Evolutionary conservation across 768 basidiomycete genomes (phyloP), one percentile per base, ranked within the genome.

Genomic region (Saitozyma sp.): DNA sequence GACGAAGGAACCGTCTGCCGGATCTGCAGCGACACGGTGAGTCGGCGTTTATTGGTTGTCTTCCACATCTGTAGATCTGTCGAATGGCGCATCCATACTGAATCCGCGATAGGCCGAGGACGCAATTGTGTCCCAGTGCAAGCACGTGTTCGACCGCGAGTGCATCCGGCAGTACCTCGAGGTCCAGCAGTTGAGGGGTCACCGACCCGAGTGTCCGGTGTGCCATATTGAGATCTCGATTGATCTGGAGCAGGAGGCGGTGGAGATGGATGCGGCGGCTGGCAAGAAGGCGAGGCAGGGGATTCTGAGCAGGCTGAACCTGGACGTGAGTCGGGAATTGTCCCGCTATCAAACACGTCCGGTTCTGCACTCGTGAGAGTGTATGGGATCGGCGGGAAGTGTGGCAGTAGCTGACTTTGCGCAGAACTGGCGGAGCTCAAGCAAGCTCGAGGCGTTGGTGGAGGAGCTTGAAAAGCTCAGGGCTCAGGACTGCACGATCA

Each of bases 401-500:
- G 29, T 58, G 41, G 37, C 19, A 48, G 16, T 13, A n/a, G 41
- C 55, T 56, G 61, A 59, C 49, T 10, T 38, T 38, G 38, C 7
- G 2, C 50, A 78, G 74, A 87, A 86, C 51, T 96, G 92, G 92
- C 85, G 92, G 53, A 95, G 92, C 1, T 94, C 91, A n/a, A 88
- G 92, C 6, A 99, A 98, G 83, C 91, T 98, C 49, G 96, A 99
- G 77, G 94, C 95, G 2, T 84, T 99, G 6, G 83, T 98, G 4
- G 96, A 99, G 79, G 96, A 99, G 80, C 80, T 99, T 57, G 87
- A 85, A 72, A 92, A 91, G 77, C 83, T 96, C 46, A 84, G 93
- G 42, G 78, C 83, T 64, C 85, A 93, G 73, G 91, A 97, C 76
- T 84, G 88, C 38, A 95, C 93, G 10, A 92, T 91, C 40, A 99